Evolutionary conservation across 306 rosid species (phyloP).

Genomic region (Dicorynia guianensis): DNA sequence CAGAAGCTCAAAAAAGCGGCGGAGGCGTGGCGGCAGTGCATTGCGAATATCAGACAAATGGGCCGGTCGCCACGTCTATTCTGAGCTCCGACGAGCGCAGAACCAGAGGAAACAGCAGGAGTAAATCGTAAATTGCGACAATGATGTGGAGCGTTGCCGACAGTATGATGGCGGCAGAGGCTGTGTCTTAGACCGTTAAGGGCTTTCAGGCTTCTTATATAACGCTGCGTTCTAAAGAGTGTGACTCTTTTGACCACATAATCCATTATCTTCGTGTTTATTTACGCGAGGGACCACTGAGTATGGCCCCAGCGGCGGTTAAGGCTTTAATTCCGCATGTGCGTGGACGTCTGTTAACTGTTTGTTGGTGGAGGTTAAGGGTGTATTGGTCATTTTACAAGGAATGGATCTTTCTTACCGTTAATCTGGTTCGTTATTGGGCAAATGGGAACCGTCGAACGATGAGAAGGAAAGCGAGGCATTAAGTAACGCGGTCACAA

Average conservation of each 20-base stretch:
- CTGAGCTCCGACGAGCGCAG: constrained; percentile 31
- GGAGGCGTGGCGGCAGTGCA: constrained; percentile 51
- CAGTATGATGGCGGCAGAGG: constrained; percentile 44
- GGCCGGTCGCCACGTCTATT: constrained; percentile 10
- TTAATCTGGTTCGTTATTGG: constrained; percentile 34
- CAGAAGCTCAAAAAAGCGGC: constrained; percentile 29
- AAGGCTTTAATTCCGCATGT: constrained; percentile 65
- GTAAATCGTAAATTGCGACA: not conserved
- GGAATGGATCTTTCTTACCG: constrained; percentile 34
- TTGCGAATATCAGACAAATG: constrained; percentile 32
- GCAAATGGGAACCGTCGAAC: constrained; percentile 27
- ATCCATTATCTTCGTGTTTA: constrained; percentile 27
- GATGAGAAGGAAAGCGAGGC: not conserved
- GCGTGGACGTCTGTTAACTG: constrained; percentile 26
- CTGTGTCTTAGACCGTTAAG: no score
- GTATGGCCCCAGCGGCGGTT: constrained; percentile 60
- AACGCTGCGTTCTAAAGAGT: not conserved
- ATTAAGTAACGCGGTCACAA: not conserved
- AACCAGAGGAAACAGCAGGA: constrained; percentile 36
- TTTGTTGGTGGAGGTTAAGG: constrained; percentile 24
- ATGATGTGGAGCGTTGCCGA: constrained; percentile 44
- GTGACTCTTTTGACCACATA: constrained; percentile 6
- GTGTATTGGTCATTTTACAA: constrained; percentile 30
- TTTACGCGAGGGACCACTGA: constrained; percentile 49
- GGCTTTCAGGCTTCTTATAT: constrained; percentile 28